Conservation (phyloP, 352 stramenopile genomes). For the Aphanomyces astaci region DNA sequence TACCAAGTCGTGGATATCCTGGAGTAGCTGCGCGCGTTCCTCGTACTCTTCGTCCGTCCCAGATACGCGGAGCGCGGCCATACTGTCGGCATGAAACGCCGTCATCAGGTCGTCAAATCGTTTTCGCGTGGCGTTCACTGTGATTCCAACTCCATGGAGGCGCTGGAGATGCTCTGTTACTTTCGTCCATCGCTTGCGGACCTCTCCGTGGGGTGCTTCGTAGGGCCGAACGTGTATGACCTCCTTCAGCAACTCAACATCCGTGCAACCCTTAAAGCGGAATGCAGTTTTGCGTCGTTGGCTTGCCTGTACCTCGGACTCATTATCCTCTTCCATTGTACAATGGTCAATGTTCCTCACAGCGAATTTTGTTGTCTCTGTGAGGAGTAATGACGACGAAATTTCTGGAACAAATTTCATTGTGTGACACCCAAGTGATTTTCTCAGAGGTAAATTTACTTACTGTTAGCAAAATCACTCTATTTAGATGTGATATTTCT, state of each 20-base stretch:
- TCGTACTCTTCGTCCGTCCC: constrained; percentile 6
- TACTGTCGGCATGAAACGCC: not conserved
- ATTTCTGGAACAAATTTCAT: not conserved
- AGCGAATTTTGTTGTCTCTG: not conserved
- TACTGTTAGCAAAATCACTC: not conserved
- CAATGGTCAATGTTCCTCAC: not conserved
- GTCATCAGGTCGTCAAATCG: constrained; percentile 2
- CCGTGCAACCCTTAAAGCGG: not conserved
- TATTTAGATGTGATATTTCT: too few species aligned
- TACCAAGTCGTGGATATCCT: constrained; percentile 10
- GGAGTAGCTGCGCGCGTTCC: not conserved
- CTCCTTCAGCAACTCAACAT: not conserved
- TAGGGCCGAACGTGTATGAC: not conserved
- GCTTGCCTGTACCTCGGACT: too few species aligned
- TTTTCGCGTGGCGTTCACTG: not conserved
- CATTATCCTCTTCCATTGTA: not conserved
- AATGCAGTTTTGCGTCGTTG: constrained; percentile 3
- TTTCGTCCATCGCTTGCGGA: not conserved
- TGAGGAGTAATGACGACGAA: too few species aligned
- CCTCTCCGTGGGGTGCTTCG: not conserved
- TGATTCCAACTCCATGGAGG: not conserved
- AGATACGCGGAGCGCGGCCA: not conserved
- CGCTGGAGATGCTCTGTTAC: not conserved
- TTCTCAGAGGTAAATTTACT: not conserved
- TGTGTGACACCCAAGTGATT: not conserved